Evolutionary conservation across 768 basidiomycete species (phyloP), one percentile per base, ranked within the genome.

Genomic region (Lyophyllum decastes): DNA sequence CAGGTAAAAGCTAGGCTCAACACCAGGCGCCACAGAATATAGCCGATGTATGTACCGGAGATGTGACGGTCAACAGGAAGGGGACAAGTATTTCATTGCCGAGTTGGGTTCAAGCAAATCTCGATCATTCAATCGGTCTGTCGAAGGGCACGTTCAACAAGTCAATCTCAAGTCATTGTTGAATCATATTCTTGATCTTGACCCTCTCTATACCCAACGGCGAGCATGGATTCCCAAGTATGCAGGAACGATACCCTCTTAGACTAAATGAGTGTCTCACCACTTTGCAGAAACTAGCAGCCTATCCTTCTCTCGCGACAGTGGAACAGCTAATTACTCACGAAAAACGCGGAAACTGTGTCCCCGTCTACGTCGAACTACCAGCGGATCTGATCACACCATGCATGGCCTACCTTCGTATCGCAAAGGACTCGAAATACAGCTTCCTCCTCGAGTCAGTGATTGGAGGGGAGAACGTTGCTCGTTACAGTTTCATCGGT

Each of bases 311-410:
- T 19, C 80, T 94, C 33, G 80, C 85, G n/a, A 78, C 79, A 24
- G 83, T 95, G 50, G 89, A 93, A 72, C 82, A 82, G 61, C 82
- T 95, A 58, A 86, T 95, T 56, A 76, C 90, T 51, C 80, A 85
- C 44, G 89, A 94, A 71, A 91, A 93, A 72, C 81, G 77, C 55
- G 95, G 95, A 69, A 98, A 98, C 69, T 92, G 93, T 67, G 85
- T 98, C 34, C 96, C 96, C 21, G 83, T 99, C 63, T 98, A 85
- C 73, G 84, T 96, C 53, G 88, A 95, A 66, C 82, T 99, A 3
- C 95, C 96, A 22, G 95, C 94, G 46, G 97, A 99, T 70, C 86
- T 98, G 60, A 83, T 98, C 60, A 99, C 97, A 24, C 97, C 97
- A 72, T 95, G 94, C 69, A 90, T 94, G 77, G 95, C 97, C 7